phyloP scores from a whole-genome alignment of 495 filamentous ascomycete genomes.

The Physcia stellaris region DNA sequence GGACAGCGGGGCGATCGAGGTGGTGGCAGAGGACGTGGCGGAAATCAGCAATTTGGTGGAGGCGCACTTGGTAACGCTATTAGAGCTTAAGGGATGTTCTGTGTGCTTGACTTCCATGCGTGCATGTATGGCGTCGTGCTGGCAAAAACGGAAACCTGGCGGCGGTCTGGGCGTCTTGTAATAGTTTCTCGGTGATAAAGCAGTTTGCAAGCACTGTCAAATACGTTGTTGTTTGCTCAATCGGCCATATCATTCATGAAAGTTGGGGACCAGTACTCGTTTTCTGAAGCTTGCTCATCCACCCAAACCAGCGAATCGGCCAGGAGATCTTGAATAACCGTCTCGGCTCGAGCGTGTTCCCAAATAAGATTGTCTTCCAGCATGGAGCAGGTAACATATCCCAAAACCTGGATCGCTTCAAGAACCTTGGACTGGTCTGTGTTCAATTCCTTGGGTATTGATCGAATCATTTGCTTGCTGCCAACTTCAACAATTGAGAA shows the following conservation, averaged over 20 bases:
- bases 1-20: conserved; percentile 54
- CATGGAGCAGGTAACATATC: conserved; percentile 86
- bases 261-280: conserved; percentile 86
- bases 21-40: conserved; percentile 37
- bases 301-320: conserved; percentile 90
- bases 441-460: conserved; percentile 91
- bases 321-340: conserved; percentile 82
- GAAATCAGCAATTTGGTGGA: conserved; percentile 41
- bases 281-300: conserved; percentile 72
- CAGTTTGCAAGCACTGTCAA: neutral
- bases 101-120: too few species aligned
- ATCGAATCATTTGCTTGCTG: conserved; percentile 73
- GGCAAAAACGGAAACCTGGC: neutral
- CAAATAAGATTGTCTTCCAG: conserved; percentile 79
- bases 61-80: conserved; percentile 52
- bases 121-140: conserved; percentile 9
- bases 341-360: conserved; percentile 72
- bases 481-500: conserved; percentile 76
- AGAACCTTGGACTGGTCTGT: conserved; percentile 86
- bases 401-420: conserved; percentile 72
- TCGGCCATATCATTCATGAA: neutral
- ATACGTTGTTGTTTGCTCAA: neutral
- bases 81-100: conserved; percentile 34
- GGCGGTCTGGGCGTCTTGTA: neutral
- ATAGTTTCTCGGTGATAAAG: neutral